Conservation (phyloP, 106 monocot species). For the Agapanthus africanus region DNA sequence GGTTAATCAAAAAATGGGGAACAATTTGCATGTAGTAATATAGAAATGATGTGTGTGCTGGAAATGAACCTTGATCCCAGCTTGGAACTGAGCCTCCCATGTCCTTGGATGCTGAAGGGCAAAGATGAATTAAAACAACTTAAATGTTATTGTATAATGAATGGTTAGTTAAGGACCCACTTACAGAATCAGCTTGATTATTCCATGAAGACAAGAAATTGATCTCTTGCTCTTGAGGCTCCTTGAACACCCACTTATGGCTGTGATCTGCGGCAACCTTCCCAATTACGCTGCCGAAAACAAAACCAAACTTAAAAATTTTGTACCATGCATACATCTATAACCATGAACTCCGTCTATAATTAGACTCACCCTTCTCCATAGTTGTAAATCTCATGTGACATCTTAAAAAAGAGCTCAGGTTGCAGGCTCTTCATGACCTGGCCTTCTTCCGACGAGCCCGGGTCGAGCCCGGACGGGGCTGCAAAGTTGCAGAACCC, state of each 20-base stretch:
- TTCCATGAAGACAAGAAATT: conserved; percentile 69
- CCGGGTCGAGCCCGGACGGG: conserved; percentile 19
- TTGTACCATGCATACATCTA: background rate
- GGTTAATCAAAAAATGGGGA: background rate
- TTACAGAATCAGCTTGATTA: conserved; percentile 82
- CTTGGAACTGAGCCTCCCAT: conserved; percentile 99
- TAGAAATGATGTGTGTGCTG: too few relatives aligned
- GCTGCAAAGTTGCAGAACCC: conserved; percentile 98
- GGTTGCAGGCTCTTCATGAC: conserved; percentile 52
- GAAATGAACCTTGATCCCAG: conserved; percentile 85
- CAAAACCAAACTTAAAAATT: background rate
- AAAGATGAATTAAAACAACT: background rate
- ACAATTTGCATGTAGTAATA: background rate
- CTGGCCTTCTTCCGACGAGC: background rate
- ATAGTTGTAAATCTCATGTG: conserved; percentile 99
- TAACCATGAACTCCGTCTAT: background rate
- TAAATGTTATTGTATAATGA: too few relatives aligned
- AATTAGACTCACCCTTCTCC: conserved; percentile 99
- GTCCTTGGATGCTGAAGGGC: conserved; percentile 92
- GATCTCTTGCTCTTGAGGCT: conserved; percentile 68
- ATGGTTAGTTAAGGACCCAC: too few relatives aligned
- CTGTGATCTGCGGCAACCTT: conserved; percentile 94
- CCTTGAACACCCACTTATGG: conserved; percentile 93
- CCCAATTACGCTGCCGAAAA: conserved; percentile 71
- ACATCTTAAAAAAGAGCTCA: conserved; percentile 99